Evolutionary conservation across 2,329 filamentous ascomycete genomes (phyloP).

Genomic region (Botrytis squamosa): DNA sequence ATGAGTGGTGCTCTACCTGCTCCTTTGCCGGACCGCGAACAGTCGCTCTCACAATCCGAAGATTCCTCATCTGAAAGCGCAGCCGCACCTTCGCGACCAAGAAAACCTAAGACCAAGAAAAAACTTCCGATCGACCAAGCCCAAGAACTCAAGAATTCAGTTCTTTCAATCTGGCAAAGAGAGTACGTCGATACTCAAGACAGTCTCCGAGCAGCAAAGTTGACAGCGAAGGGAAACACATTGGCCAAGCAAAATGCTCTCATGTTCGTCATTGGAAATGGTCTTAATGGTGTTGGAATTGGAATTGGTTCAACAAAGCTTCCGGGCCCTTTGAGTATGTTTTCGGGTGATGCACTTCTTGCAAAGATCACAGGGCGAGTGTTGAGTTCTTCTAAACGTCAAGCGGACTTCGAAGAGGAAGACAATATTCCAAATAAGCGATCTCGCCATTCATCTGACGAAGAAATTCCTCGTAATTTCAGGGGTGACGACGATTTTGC

Average conservation of each 20-base stretch:
- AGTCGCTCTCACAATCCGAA: constrained; percentile 27
- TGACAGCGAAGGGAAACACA: constrained; percentile 42
- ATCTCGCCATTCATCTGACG: constrained; percentile 25
- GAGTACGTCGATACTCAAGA: constrained; percentile 62
- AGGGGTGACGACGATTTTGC: constrained; percentile 39
- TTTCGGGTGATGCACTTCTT: constrained; percentile 56
- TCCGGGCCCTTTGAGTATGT: constrained; percentile 54
- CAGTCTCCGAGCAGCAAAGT: constrained; percentile 46
- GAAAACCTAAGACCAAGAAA: constrained; percentile 40
- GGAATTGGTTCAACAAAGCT: constrained; percentile 43
- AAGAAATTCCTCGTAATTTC: constrained; percentile 33
- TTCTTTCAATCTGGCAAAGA: constrained; percentile 56
- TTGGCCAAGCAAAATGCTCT: constrained; percentile 62
- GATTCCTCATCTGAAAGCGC: constrained; percentile 42
- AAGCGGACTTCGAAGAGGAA: neutral
- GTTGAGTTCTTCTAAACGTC: neutral
- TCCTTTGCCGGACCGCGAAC: constrained; percentile 28
- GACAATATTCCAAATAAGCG: neutral
- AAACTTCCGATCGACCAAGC: constrained; percentile 48
- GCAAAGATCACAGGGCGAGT: constrained; percentile 29
- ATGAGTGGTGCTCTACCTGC: constrained; percentile 34
- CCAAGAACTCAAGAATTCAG: constrained; percentile 54
- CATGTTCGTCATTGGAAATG: constrained; percentile 57
- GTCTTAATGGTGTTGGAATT: constrained; percentile 54
- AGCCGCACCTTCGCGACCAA: constrained; percentile 41